Base-by-base conservation (phyloP, 2,329 filamentous ascomycete species). In the Arthrobotrys sphaeroides region DNA sequence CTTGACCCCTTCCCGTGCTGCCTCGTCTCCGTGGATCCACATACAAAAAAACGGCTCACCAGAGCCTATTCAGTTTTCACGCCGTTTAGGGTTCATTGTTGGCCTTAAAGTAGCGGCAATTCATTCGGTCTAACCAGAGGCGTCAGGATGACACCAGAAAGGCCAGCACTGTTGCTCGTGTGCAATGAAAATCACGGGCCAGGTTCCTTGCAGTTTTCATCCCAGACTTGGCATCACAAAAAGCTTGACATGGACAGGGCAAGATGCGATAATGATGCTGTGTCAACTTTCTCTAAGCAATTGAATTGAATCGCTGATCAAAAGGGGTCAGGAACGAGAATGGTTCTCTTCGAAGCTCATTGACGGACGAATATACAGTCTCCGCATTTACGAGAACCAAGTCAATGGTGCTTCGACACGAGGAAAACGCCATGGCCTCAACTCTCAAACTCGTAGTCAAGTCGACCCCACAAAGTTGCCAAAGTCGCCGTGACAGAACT, bases 201-300 rank as follows among this genome's bases (percentile, higher is more conserved):
- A 51, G 16, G 16, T 26, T 20, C 43, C 33, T 51, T 53, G 42
- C 24, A 51, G 53, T 55, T n/a, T 33, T 26, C 36, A 20, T 28
- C 16, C 40, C 40, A 24, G 18, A 7, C 28, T 53, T 49, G 33
- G 55, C 45, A 28, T 36, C 45, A 47, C 33, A 53, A 47, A 60
- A 61, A 62, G 45, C 66, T 70, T 62, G 57, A 55, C 57, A 70
- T 62, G 66, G 43, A 70, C 66, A 62, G 38, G 53, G 53, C 65
- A 33, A 13, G 22, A 42, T 49, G n/a, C 26, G 10, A 31, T 62
- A 10, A 61, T 31, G 40, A 62, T 49, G 42, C 13, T 47, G 40
- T 61, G 26, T 42, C 38, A 59, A 28, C 4, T 26, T 60, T 16
- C 26, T 16, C 18, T 9, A 4, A 20, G 36, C 16, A 16, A n/a